Evolutionary conservation across 345 rosid species (phyloP), one percentile per base, ranked within the genome.

Genomic region (Salix exigua): DNA sequence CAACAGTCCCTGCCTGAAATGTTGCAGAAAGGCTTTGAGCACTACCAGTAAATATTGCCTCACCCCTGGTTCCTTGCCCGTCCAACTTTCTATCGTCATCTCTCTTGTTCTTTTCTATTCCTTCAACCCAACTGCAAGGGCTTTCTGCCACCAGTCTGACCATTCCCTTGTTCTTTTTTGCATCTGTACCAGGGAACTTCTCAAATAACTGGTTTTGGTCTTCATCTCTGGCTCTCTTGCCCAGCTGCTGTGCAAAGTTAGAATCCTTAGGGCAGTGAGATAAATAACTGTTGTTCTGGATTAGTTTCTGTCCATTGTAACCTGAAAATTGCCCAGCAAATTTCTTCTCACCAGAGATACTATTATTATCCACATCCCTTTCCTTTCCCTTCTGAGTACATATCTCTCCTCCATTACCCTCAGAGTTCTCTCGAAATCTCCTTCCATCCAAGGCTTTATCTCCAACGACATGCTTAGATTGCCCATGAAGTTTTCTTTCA

Each of bases 191-290:
- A 78, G 28, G 40, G 77, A 40, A 48, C 62, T 80, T 81, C 78
- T 81, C 86, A 75, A 84, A 83, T 80, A 76, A 50, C 71, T 82
- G 81, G 75, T 80, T 83, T 46, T 87, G 60, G 77, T 74, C 81
- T 67, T 84, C 92, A 84, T 82, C 75, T 73, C 76, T 82, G 80
- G 84, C 84, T 82, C 94, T 87, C 84, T 75, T 86, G 40, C 82
- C 86, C 87, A 90, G 77, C 78, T 90, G 91, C 23, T 83, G 86
- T 71, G 80, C 73, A 75, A 75, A 80, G 67, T 80, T 86, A 65
- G 84, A 81, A 70, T 82, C 90, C 70, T 77, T 86, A 71, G 70
- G 69, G 55, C 76, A 83, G 51, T 46, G 51, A 14, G 19, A 46
- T 11, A 46, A 46, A 46, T 46, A 14, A 68, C 80, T 77, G 51